Evolutionary conservation across 768 basidiomycete species (phyloP).

Genomic region (Lepiota subincarnata): DNA sequence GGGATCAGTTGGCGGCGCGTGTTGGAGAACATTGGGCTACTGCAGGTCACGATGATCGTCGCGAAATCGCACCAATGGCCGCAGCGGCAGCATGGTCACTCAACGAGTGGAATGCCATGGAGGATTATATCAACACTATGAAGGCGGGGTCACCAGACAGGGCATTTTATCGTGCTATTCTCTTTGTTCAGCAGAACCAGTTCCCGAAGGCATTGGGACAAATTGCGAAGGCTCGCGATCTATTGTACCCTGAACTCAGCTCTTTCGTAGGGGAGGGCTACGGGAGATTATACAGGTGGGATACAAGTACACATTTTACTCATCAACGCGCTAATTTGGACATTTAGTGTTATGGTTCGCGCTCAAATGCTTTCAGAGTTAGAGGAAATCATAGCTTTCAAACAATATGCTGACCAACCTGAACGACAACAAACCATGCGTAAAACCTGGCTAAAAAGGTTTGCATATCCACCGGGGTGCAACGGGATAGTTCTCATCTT

Average conservation of each 20-base stretch:
- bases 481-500: not conserved
- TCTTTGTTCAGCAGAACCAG: conserved; percentile 95
- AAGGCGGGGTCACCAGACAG: conserved; percentile 89
- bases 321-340: conserved; percentile 4
- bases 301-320: conserved; percentile 5
- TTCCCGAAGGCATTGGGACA: conserved; percentile 87
- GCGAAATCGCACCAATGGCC: conserved; percentile 93
- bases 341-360: conserved; percentile 82
- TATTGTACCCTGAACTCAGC: conserved; percentile 86
- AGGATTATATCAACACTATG: conserved; percentile 93
- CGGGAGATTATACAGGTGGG: conserved; percentile 94
- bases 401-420: conserved; percentile 89
- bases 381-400: conserved; percentile 96
- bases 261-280: conserved; percentile 94
- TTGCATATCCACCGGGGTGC: conserved; percentile 14
- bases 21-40: conserved; percentile 87
- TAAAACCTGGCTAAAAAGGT: conserved; percentile 98
- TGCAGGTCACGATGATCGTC: conserved; percentile 76
- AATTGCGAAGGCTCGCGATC: conserved; percentile 89
- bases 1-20: conserved; percentile 84
- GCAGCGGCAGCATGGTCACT: conserved; percentile 97
- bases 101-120: conserved; percentile 98
- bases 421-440: conserved; percentile 88
- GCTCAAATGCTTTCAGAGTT: conserved; percentile 98
- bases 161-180: conserved; percentile 93